Conservation (phyloP, 257 asterid genomes). For the Ajuga chamaepitys region DNA sequence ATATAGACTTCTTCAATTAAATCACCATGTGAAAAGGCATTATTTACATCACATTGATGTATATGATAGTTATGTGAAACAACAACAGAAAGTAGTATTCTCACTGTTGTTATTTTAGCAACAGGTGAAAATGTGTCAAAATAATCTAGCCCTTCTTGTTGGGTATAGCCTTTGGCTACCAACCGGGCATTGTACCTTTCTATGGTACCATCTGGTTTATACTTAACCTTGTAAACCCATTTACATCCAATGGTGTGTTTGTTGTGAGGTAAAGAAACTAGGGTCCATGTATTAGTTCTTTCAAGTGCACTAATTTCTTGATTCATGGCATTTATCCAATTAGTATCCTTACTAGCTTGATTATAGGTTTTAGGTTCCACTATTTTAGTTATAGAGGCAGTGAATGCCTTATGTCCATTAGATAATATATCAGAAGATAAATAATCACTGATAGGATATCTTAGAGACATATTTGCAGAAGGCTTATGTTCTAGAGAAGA, state of each 20-base stretch:
- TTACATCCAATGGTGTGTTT: background rate
- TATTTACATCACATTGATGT: too few relatives aligned
- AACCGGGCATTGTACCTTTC: too few relatives aligned
- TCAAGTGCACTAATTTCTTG: background rate
- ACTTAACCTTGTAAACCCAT: background rate
- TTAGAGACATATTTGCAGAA: too few relatives aligned
- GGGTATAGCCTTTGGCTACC: too few relatives aligned
- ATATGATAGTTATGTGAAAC: background rate
- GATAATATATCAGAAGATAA: background rate
- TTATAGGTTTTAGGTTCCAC: background rate
- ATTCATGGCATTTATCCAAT: background rate
- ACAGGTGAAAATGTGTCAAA: background rate
- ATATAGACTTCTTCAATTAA: too few relatives aligned
- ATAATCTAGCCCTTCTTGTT: too few relatives aligned
- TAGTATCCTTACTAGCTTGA: background rate
- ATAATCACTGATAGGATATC: background rate
- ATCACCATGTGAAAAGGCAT: too few relatives aligned
- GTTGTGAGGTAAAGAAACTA: background rate
- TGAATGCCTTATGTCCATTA: too few relatives aligned
- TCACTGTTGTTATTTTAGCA: background rate
- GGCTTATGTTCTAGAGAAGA: too few relatives aligned
- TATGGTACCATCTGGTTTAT: too few relatives aligned
- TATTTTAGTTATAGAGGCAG: too few relatives aligned
- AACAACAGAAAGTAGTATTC: background rate
- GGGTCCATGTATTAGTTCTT: background rate